Conservation (phyloP, 2,329 filamentous ascomycete species). For the Epichloe sylvatica region DNA sequence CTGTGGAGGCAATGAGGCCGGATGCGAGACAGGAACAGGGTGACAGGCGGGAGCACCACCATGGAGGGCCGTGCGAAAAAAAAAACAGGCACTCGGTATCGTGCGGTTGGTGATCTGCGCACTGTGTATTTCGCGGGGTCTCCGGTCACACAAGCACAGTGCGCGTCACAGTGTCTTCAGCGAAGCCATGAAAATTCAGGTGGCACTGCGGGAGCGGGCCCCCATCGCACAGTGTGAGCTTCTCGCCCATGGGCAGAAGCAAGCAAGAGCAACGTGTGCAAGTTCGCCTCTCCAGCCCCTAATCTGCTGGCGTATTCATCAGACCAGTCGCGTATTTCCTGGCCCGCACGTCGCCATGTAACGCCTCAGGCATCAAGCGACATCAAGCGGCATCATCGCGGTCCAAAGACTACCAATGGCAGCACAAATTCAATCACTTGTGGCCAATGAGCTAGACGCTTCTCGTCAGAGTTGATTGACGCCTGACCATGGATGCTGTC, state of each 20-base stretch:
- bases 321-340: conserved; percentile 15
- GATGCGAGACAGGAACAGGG: conserved; percentile 5
- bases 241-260: not conserved
- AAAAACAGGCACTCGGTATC: no score
- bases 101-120: rapidly evolving
- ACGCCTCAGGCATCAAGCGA: conserved; percentile 18
- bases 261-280: not conserved
- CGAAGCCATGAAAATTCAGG: not conserved
- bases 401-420: conserved; percentile 5
- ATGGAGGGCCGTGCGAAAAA: not conserved
- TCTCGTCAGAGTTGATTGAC: not conserved
- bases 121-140: not conserved
- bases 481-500: not conserved
- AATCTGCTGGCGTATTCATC: conserved; percentile 12
- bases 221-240: not conserved
- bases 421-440: conserved; percentile 2
- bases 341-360: conserved; percentile 6
- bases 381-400: conserved; percentile 2
- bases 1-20: conserved; percentile 3
- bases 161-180: not conserved
- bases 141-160: not conserved
- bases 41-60: not conserved
- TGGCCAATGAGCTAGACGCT: conserved; percentile 1
- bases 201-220: not conserved
- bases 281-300: no score